Percentiles rank a stretch among this genome's conserved stretches.
Evolutionary conservation across 1,284 basidiomycete species (phyloP).

Genomic region (Malassezia slooffiae): DNA sequence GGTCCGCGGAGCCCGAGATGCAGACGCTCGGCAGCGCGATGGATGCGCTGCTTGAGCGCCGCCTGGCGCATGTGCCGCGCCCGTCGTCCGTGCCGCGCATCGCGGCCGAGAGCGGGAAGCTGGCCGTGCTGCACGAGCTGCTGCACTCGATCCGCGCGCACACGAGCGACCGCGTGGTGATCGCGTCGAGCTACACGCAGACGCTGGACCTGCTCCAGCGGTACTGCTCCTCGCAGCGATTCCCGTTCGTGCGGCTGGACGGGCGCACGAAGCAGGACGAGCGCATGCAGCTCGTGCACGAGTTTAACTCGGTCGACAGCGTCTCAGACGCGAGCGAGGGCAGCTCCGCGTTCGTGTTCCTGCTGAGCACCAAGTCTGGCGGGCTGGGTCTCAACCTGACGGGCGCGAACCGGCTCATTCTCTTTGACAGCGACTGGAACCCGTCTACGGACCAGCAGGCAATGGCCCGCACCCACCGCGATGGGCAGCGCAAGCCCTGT

Average conservation of each 20-base stretch:
- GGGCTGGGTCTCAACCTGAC: conserved; percentile 98
- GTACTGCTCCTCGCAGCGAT: conserved; percentile 9
- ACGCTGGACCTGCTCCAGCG: conserved; percentile 80
- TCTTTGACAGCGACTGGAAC: conserved; percentile 87
- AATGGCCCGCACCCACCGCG: conserved; percentile 75
- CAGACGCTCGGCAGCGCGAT: too few species aligned
- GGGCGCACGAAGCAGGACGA: conserved; percentile 50
- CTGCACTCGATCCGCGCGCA: conserved; percentile 57
- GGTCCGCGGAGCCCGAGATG: conserved; percentile 46
- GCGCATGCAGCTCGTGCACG: conserved; percentile 28
- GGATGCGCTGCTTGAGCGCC: too few species aligned
- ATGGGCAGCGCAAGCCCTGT: conserved; percentile 76
- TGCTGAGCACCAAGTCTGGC: conserved; percentile 91
- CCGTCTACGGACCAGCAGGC: conserved; percentile 76
- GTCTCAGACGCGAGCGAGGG: conserved; percentile 9
- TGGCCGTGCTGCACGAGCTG: conserved; percentile 64
- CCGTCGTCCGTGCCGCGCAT: background rate
- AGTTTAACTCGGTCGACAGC: conserved; percentile 37
- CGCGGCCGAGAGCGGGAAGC: conserved; percentile 48
- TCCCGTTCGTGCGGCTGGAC: conserved; percentile 64
- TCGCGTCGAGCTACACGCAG: conserved; percentile 50
- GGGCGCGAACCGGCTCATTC: conserved; percentile 83
- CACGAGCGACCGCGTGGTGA: conserved; percentile 58
- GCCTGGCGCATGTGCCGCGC: too few species aligned
- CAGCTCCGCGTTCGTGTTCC: conserved; percentile 59